A percentile compares a stretch with the other conserved stretches of the same genome.
phyloP scores from a whole-genome alignment of 345 rosid species.

The Isatis tinctoria region DNA sequence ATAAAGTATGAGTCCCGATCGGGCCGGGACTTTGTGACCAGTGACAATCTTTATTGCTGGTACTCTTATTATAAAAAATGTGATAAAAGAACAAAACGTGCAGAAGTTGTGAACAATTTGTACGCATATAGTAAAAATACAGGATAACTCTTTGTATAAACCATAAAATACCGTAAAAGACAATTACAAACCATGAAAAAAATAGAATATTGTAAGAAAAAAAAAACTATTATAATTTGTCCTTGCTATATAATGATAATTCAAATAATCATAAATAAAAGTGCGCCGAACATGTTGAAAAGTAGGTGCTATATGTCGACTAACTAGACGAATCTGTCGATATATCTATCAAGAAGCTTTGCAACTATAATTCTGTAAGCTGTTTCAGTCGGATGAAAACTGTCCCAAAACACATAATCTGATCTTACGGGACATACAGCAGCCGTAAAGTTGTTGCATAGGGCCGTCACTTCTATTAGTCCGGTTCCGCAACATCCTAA shows the following conservation, averaged over 20 bases:
- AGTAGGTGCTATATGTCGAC: background rate
- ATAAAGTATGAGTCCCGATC: background rate
- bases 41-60: background rate
- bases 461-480: slow-evolving; percentile 41
- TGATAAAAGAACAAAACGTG: background rate
- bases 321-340: slow-evolving; percentile 4
- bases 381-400: slow-evolving; percentile 69
- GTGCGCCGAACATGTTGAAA: background rate
- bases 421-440: slow-evolving; percentile 40
- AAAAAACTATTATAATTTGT: background rate
- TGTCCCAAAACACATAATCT: slow-evolving; percentile 67
- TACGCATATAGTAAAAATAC: background rate
- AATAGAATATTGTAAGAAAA: background rate
- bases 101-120: background rate
- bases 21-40: background rate
- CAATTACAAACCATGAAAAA: background rate
- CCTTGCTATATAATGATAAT: background rate
- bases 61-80: background rate
- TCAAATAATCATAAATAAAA: background rate
- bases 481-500: slow-evolving; percentile 87
- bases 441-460: slow-evolving; percentile 39
- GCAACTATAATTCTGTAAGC: slow-evolving; percentile 37
- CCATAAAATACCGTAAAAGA: background rate
- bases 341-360: slow-evolving; percentile 23
- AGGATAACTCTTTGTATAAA: background rate